phyloP scores from a whole-genome alignment of 305 asterid genomes.

The Solanum hybrid region DNA sequence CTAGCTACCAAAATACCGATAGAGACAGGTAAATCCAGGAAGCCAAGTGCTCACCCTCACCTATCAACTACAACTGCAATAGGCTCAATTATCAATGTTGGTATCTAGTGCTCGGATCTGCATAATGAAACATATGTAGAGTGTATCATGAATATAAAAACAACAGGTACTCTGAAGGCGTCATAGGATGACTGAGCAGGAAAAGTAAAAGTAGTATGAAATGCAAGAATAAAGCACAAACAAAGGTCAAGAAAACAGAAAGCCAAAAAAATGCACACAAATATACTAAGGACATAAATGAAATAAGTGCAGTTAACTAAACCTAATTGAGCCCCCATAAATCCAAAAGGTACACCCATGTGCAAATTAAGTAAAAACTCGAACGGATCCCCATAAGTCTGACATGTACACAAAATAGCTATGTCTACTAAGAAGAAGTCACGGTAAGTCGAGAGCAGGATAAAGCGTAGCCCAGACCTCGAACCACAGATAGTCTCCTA shows the following conservation, averaged over 20 bases:
- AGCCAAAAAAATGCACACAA: neutral
- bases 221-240: neutral
- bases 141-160: neutral
- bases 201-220: neutral
- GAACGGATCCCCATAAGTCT: too few species aligned
- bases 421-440: too few species aligned
- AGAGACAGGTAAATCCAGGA: neutral
- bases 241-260: neutral
- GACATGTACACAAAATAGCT: too few species aligned
- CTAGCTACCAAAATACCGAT: neutral
- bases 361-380: too few species aligned
- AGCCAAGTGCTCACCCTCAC: neutral
- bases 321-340: neutral
- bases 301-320: neutral
- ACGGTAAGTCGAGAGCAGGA: too few species aligned
- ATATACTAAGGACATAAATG: neutral
- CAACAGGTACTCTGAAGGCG: neutral
- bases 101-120: neutral
- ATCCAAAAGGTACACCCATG: neutral
- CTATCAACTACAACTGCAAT: neutral
- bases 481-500: neutral
- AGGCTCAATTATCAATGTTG: neutral
- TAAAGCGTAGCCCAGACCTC: neutral
- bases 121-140: neutral
- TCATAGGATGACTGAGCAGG: neutral